Conservation (phyloP, 106 monocot genomes). For the Apostasia shenzhenica region DNA sequence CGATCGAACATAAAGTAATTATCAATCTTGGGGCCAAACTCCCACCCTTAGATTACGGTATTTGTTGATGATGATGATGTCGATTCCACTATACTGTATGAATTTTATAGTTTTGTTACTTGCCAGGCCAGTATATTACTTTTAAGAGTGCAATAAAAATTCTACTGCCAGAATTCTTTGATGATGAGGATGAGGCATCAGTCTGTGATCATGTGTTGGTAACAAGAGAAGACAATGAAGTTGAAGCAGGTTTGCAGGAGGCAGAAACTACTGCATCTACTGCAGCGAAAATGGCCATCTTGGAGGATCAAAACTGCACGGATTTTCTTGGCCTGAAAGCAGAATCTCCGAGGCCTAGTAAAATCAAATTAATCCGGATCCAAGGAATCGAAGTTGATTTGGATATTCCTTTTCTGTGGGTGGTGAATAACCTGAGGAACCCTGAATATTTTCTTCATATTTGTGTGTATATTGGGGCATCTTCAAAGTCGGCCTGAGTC, state of each 20-base stretch:
- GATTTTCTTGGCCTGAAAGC: background rate
- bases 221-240: constrained; percentile 1
- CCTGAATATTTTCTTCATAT: constrained; percentile 88
- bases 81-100: too few species aligned
- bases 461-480: constrained; percentile 39
- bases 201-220: background rate
- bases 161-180: constrained; percentile 57
- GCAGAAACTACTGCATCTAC: constrained; percentile 1
- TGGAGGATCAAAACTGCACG: background rate
- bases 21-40: too few species aligned
- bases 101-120: too few species aligned
- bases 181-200: constrained; percentile 1
- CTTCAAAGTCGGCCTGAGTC: background rate
- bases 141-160: constrained; percentile 43
- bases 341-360: constrained; percentile 9
- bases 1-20: too few species aligned
- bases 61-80: background rate
- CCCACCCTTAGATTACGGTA: too few species aligned
- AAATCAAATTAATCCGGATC: constrained; percentile 58
- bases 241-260: constrained; percentile 10
- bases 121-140: constrained; percentile 35
- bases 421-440: constrained; percentile 69
- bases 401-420: constrained; percentile 76
- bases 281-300: background rate
- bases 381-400: constrained; percentile 73